Conservation (phyloP, 2,329 filamentous ascomycete species). For the Fusarium guadeloupense region DNA sequence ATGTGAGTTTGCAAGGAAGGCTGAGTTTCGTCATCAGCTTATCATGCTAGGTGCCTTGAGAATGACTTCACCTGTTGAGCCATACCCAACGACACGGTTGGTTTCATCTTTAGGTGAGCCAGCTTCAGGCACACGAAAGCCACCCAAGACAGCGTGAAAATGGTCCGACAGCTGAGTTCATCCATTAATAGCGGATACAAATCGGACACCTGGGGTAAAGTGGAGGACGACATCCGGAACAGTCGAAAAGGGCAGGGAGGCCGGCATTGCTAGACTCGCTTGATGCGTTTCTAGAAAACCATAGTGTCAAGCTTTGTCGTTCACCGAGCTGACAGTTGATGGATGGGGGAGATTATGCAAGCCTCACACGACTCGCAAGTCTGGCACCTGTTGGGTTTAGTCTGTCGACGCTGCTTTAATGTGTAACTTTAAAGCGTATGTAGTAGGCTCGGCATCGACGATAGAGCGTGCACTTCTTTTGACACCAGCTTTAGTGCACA, state of each 20-base stretch:
- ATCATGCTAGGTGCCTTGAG: constrained; percentile 4
- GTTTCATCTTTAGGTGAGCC: constrained; percentile 45
- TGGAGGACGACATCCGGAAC: constrained; percentile 28
- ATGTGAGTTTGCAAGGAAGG: constrained; percentile 7
- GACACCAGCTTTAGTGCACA: constrained; percentile 22
- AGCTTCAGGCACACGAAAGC: not conserved
- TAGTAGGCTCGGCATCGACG: constrained; percentile 18
- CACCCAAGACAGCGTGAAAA: constrained; percentile 27
- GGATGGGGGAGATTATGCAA: constrained; percentile 2
- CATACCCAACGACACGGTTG: constrained; percentile 27
- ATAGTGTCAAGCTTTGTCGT: constrained; percentile 20
- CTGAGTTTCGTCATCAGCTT: constrained; percentile 14
- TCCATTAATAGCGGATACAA: constrained; percentile 25
- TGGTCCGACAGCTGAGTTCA: constrained; percentile 36
- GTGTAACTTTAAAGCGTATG: constrained; percentile 10
- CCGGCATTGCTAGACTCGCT: constrained; percentile 34
- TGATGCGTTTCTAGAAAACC: constrained; percentile 38
- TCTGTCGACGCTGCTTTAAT: constrained; percentile 15
- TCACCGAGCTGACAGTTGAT: constrained; percentile 4
- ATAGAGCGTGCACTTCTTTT: constrained; percentile 5
- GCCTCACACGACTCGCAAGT: constrained; percentile 17
- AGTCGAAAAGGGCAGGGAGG: constrained; percentile 28
- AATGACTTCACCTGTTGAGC: constrained; percentile 32
- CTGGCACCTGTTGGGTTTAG: constrained; percentile 19
- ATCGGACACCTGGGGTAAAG: constrained; percentile 43